Conservation (phyloP, 257 asterid species). For the Nicotiana undulata region DNA sequence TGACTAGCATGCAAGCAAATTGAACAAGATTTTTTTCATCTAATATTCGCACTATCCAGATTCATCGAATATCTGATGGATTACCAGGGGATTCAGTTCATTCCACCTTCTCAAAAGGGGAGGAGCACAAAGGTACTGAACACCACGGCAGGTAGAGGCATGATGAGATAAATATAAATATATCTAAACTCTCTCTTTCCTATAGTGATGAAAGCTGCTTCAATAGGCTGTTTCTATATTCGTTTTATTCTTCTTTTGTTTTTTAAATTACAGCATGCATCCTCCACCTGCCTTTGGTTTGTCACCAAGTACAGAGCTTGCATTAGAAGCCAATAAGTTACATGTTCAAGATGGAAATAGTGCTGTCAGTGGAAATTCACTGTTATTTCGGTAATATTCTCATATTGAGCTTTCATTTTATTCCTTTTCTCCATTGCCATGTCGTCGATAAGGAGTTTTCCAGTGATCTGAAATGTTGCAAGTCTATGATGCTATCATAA, state of each 20-base stretch:
- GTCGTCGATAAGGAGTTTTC: background rate
- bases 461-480: background rate
- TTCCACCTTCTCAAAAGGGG: slow-evolving; percentile 32
- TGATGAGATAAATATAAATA: background rate
- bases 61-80: slow-evolving; percentile 44
- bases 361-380: slow-evolving; percentile 48
- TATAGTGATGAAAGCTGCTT: background rate
- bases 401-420: slow-evolving; percentile 20
- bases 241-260: background rate
- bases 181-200: background rate
- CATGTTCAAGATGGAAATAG: slow-evolving; percentile 36
- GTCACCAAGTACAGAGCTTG: slow-evolving; percentile 39
- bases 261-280: slow-evolving; percentile 39
- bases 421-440: slow-evolving; percentile 8
- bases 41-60: slow-evolving; percentile 25
- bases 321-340: slow-evolving; percentile 28
- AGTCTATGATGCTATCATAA: background rate
- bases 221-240: background rate
- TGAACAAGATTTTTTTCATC: slow-evolving; percentile 5
- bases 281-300: slow-evolving; percentile 63
- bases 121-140: slow-evolving; percentile 23
- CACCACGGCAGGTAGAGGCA: slow-evolving; percentile 26
- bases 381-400: slow-evolving; percentile 57
- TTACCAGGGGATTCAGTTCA: slow-evolving; percentile 35
- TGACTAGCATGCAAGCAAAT: background rate